Base-by-base conservation (phyloP, 2,329 filamentous ascomycete species). In the Cytospora leucostoma region DNA sequence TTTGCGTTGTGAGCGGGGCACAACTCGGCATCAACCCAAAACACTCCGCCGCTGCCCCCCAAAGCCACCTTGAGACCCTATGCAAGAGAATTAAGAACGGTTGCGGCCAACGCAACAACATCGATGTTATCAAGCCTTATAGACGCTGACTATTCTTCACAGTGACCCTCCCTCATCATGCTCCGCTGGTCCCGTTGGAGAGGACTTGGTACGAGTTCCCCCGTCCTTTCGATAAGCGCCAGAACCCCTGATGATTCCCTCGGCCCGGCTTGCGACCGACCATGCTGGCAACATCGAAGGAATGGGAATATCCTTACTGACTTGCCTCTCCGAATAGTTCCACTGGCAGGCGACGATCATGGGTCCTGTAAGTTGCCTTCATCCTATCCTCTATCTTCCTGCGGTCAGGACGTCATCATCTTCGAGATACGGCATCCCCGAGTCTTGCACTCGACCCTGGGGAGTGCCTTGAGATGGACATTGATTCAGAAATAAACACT, bases 311-410 rank as follows among this genome's bases (percentile, higher is more conserved):
- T 34, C 27, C 65, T 67, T 66, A 65, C 77, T 80, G 68, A 80
- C 70, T 60, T 58, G 40, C 56, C 65, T 56, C 54, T 52, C 63
- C 65, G 54, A 55, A 73, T 73, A 99, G 94, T 99, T 99, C 77
- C 95, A 98, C 88, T 99, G 95, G 95, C 95, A 99, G 89, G 95
- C 95, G 74, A 99, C 95, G 59, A 99, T 99, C 78, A 99, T 99
- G 95, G 95, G 95, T 80, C 95, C 95, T 77, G 92, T 96, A 88
- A 88, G 92, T 88, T 71, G 64, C 66, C 74, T 13, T n/a, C 34
- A 27, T 13, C 17, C 7, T 33, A 13, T 12, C 49, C 52, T 21
- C 17, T 59, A 38, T 53, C 52, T 47, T 60, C 27, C 27, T 27
- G 27, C 50, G 19, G 40, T 7, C 19, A n/a, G 40, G 19, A 53